phyloP scores from a whole-genome alignment of 352 stramenopile genomes.

The Phytophthora multivora region DNA sequence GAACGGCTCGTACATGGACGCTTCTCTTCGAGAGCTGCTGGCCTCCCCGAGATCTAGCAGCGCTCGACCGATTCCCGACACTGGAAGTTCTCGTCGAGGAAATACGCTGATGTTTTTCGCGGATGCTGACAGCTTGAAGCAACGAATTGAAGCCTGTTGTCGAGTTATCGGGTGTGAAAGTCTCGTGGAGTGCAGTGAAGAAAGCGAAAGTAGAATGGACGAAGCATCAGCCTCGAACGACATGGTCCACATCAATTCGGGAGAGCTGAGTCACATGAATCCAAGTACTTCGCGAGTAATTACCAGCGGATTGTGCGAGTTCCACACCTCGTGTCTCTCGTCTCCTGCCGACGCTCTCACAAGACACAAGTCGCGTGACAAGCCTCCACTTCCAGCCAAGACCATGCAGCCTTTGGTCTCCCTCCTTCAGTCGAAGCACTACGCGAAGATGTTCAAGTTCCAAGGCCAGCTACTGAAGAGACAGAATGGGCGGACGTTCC shows the following conservation, averaged over 20 bases:
- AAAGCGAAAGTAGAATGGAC: constrained; percentile 13
- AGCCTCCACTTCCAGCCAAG: constrained; percentile 22
- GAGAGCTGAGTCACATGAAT: constrained; percentile 21
- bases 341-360: constrained; percentile 33
- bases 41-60: constrained; percentile 6
- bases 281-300: constrained; percentile 12
- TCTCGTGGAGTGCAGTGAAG: constrained; percentile 14
- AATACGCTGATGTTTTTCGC: constrained; percentile 42
- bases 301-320: constrained; percentile 35
- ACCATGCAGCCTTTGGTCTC: constrained; percentile 17
- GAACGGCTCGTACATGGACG: constrained; percentile 49
- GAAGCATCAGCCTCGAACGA: constrained; percentile 32
- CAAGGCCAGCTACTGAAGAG: constrained; percentile 63
- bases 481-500: constrained; percentile 49
- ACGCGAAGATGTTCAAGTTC: constrained; percentile 58
- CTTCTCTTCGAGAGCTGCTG: constrained; percentile 34
- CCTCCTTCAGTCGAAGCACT: constrained; percentile 53
- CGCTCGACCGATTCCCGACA: neutral
- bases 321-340: constrained; percentile 34
- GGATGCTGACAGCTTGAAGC: constrained; percentile 43
- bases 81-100: constrained; percentile 7
- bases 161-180: constrained; percentile 53
- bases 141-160: constrained; percentile 55
- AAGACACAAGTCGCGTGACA: constrained; percentile 35
- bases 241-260: constrained; percentile 21